Evolutionary conservation across 2,329 filamentous ascomycete species (phyloP), one percentile per base, ranked within the genome.

Genomic region (Coniochaeta sp.): DNA sequence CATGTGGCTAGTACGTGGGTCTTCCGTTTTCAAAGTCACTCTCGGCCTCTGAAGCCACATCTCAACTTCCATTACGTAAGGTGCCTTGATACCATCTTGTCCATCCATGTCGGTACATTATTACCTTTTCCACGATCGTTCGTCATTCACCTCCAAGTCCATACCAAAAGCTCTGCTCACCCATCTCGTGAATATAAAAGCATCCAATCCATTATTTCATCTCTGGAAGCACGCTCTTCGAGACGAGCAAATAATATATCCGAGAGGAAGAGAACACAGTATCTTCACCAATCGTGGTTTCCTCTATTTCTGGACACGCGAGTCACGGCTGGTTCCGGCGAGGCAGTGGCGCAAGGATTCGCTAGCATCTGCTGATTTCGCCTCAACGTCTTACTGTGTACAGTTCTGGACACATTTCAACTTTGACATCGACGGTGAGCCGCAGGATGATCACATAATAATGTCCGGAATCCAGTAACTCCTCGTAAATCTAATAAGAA

Each of bases 311-410:
- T 47, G 43, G 43, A 26, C 43, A 47, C 43, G 43, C 22, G 47
- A 28, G 47, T 31, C 24, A n/a, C 47, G 47, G 47, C 47, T 52
- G 47, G 47, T 52, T 52, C 47, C 47, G 52, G 60, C 59, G 59
- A 56, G 59, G 60, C 58, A 62, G 47, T 52, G 47, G 47, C 47
- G 47, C 47, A 52, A 52, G 47, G 47, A 31, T 52, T 52, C 22
- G 22, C 9, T 17, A 64, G 57, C 44, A 64, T 64, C 62, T 64
- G 63, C 62, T 65, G 62, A 65, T 64, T 61, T 61, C 60, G 60
- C 57, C 60, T 57, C 34, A 28, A 8, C 14, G 47, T 28, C 26
- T 8, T 8, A 8, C n/a, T n/a, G n/a, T n/a, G n/a, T n/a, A n/a
- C 4, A 57, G 54, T 57, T 54, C 44, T 60, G 63, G 63, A 62